Evolutionary conservation across 345 rosid species (phyloP), one percentile per base, ranked within the genome.

Genomic region (Eucalyptus pauciflora): DNA sequence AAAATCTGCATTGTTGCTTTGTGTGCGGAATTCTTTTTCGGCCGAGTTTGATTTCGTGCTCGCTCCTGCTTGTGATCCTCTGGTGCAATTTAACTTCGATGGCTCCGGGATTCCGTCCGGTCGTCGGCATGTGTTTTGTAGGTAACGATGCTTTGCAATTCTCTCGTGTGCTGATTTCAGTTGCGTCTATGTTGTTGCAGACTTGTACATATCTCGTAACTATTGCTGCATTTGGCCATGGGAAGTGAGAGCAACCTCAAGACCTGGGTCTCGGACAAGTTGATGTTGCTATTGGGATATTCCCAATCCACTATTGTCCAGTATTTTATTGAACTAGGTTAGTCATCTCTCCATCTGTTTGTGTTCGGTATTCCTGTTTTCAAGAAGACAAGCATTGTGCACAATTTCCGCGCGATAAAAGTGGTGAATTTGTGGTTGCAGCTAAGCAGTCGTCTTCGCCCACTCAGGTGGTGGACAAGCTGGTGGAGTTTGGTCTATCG

Each of bases 191-290:
- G 33, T 64, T 15, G 17, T 64, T 64, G 76, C 41, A 64, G 76
- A 64, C 41, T 48, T 48, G 54, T 48, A 48, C 56, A 85, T 49
- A 27, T 85, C 86, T 86, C 24, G 54, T 37, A 3, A 86, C 45
- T 43, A 50, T 87, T 54, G 31, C 33, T 58, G 83, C 88, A 15
- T 60, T n/a, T 64, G 62, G 86, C 90, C 86, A 97, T 95, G 98
- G 97, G 90, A 76, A 92, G 92, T 31, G 94, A 94, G 83, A 91
- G 88, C 87, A 88, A 90, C 89, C 91, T 98, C 87, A 97, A 94
- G 93, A 93, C 92, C 7, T 98, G 98, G 98, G 95, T 98, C 16
- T 98, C 99, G 5, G 99, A 98, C 69, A 96, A 92, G 92, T 90
- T 98, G 89, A 95, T 97, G 90, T 90, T 94, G 27, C 86, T 98